These are phyloP conservation scores for Lanmaoa pseudosensibilis DNA, from an alignment of 768 basidiomycete genomes.

Conservation along the genomic window DNA sequence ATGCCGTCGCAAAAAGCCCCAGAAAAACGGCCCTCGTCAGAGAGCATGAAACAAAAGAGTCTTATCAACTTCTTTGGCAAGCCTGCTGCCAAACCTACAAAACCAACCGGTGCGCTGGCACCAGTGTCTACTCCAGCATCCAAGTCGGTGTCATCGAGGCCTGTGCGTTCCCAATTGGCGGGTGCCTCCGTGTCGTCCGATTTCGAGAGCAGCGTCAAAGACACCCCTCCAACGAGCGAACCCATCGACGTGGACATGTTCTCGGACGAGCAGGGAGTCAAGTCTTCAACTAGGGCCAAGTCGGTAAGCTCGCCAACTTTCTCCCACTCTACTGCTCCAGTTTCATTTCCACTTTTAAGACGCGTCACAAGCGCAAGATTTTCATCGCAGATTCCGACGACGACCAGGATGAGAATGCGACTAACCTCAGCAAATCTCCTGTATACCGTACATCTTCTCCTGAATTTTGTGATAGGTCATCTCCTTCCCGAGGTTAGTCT, in stretches of 20 bases:
- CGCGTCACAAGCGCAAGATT: slow-evolving; percentile 64
- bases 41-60: slow-evolving; percentile 68
- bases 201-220: slow-evolving; percentile 43
- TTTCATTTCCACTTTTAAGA: slow-evolving; percentile 25
- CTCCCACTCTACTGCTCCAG: neutral
- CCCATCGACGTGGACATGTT: slow-evolving; percentile 76
- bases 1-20: slow-evolving; percentile 19
- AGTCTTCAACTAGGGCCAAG: slow-evolving; percentile 33
- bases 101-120: slow-evolving; percentile 31
- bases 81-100: slow-evolving; percentile 19
- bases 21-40: slow-evolving; percentile 41
- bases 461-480: slow-evolving; percentile 25
- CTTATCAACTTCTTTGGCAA: slow-evolving; percentile 67
- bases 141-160: slow-evolving; percentile 31
- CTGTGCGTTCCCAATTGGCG: slow-evolving; percentile 41
- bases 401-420: slow-evolving; percentile 36
- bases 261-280: slow-evolving; percentile 45
- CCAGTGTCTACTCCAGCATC: slow-evolving; percentile 32
- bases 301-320: slow-evolving; percentile 31
- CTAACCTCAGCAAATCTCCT: slow-evolving; percentile 7
- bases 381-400: slow-evolving; percentile 72
- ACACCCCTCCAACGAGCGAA: slow-evolving; percentile 79
- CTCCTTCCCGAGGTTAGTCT: slow-evolving; percentile 28
- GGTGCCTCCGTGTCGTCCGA: slow-evolving; percentile 47
- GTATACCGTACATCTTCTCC: slow-evolving; percentile 31